These are phyloP conservation scores for Pseudoscleropodium purum DNA, from an alignment of 225 moss, liverwort and hornwort genomes.

Conservation along the genomic window DNA sequence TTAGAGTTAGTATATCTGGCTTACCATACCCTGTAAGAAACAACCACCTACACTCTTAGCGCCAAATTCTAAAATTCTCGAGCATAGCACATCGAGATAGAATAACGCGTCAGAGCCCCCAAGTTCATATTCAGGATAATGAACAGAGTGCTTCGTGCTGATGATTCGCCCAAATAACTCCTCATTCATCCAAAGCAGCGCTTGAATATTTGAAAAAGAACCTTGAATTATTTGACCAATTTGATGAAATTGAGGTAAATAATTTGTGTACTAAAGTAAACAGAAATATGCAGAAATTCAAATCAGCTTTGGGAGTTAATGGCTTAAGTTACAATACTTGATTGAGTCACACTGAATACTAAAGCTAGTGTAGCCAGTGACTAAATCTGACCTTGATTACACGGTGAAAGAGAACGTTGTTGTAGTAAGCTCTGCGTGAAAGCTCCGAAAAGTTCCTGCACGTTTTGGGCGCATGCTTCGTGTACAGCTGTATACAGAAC, in stretches of 20 bases:
- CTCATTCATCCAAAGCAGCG: neutral
- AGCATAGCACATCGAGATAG: neutral
- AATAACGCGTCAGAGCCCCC: neutral
- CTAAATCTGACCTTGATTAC: slow-evolving; percentile 71
- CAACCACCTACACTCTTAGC: neutral
- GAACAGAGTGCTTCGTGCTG: neutral
- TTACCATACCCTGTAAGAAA: neutral
- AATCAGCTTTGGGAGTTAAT: neutral
- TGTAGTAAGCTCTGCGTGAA: slow-evolving; percentile 83
- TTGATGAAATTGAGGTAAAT: neutral
- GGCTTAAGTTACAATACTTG: neutral
- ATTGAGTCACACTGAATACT: neutral
- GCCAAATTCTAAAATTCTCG: neutral
- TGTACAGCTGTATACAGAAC: slow-evolving; percentile 52
- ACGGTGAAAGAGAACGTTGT: slow-evolving; percentile 89
- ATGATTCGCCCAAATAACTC: neutral
- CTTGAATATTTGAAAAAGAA: neutral
- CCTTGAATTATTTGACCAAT: neutral
- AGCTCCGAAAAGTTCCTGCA: slow-evolving; percentile 94
- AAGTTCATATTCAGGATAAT: neutral
- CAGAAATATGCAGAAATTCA: neutral
- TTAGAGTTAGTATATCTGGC: neutral
- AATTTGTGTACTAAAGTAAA: neutral
- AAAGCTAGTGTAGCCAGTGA: neutral
- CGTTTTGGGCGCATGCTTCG: slow-evolving; percentile 87